A percentile compares a stretch with the other conserved stretches of the same genome.
phyloP scores from a whole-genome alignment of 2,329 filamentous ascomycete genomes.

The Colletotrichum sp. region DNA sequence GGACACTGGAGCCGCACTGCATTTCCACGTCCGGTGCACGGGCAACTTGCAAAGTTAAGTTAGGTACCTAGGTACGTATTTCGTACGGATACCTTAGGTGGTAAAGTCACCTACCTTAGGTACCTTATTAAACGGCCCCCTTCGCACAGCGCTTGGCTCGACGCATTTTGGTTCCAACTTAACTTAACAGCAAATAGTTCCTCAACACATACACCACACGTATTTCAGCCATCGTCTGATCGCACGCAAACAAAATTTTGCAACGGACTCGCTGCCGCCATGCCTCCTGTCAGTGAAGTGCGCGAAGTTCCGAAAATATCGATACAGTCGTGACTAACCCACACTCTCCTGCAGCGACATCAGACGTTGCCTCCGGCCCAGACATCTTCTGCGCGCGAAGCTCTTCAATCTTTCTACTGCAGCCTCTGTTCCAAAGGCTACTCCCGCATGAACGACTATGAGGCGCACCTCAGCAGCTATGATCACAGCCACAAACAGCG shows the following conservation, averaged over 20 bases:
- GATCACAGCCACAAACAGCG: slow-evolving; percentile 95
- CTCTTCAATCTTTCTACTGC: slow-evolving; percentile 82
- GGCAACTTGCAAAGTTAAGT: no score
- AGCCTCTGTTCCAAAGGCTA: slow-evolving; percentile 93
- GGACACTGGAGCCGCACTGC: neutral
- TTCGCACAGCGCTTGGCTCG: neutral
- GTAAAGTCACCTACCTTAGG: neutral
- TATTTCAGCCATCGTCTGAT: neutral
- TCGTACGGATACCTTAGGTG: no score
- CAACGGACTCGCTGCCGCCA: slow-evolving; percentile 26
- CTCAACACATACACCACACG: neutral
- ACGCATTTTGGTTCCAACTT: neutral
- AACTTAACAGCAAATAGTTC: neutral
- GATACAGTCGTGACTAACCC: neutral
- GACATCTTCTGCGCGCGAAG: slow-evolving; percentile 72
- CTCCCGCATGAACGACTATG: slow-evolving; percentile 92
- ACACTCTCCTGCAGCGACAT: slow-evolving; percentile 46
- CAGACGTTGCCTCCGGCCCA: slow-evolving; percentile 64
- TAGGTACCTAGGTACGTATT: no score
- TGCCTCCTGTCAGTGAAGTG: slow-evolving; percentile 36
- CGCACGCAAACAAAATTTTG: neutral
- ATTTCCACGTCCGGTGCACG: neutral
- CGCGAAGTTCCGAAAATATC: neutral
- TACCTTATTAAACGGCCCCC: neutral
- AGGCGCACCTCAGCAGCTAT: slow-evolving; percentile 91